phyloP scores from a whole-genome alignment of 1,284 basidiomycete species.

The Amylostereum chailletii region DNA sequence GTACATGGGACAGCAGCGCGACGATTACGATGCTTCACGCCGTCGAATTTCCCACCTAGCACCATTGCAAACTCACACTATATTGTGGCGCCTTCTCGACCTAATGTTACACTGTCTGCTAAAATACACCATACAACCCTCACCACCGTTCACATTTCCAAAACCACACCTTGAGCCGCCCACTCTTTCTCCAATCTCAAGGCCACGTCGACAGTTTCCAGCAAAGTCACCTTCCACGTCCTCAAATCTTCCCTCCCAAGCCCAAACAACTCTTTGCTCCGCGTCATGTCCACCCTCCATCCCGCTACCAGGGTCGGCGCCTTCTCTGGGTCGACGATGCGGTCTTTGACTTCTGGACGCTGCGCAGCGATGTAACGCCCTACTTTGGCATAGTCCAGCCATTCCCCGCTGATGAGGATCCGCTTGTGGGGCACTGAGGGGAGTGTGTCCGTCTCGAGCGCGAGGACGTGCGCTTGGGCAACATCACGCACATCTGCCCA shows the following conservation, averaged over 20 bases:
- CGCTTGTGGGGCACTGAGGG: conserved; percentile 14
- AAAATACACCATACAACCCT: conserved; percentile 1
- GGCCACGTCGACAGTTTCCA: conserved; percentile 16
- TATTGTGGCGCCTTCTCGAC: too few species aligned
- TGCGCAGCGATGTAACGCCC: conserved; percentile 12
- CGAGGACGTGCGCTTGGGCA: conserved; percentile 15
- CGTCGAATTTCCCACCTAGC: too few species aligned
- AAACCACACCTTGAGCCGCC: conserved; percentile 10
- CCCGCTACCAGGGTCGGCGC: conserved; percentile 4
- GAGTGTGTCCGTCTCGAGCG: conserved; percentile 12
- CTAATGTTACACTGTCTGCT: too few species aligned
- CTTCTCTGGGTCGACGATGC: conserved; percentile 9
- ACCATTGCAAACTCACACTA: too few species aligned
- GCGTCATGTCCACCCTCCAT: conserved; percentile 10
- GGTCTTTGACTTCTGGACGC: conserved; percentile 17
- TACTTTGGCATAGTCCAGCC: conserved; percentile 13
- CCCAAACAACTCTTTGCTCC: conserved; percentile 15
- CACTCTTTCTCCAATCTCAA: conserved; percentile 17
- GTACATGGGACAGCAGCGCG: too few species aligned
- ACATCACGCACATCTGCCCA: conserved; percentile 20
- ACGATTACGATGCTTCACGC: too few species aligned
- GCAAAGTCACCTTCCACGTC: conserved; percentile 14
- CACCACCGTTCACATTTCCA: not conserved
- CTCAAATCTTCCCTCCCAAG: conserved; percentile 9
- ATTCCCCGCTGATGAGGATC: conserved; percentile 14